phyloP scores from a whole-genome alignment of 2,329 filamentous ascomycete genomes.

The Trichoderma koningiopsis region DNA sequence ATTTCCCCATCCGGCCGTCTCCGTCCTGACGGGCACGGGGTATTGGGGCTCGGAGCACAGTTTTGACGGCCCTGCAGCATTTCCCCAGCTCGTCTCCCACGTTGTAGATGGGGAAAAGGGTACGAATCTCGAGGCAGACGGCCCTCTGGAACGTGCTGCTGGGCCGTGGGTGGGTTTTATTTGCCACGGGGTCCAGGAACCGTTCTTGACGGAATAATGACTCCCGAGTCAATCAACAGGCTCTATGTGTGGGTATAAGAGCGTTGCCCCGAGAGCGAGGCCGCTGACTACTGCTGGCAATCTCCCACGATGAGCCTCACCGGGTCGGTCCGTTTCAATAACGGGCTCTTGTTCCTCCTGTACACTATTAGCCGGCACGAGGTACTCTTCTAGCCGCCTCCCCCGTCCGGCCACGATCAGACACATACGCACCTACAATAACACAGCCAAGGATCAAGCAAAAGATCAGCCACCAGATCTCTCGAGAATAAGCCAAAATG shows the following conservation, averaged over 20 bases:
- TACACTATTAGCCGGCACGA: slow-evolving; percentile 22
- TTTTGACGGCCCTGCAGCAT: neutral
- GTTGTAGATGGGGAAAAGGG: neutral
- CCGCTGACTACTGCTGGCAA: neutral
- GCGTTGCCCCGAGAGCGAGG: neutral
- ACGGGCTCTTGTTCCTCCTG: slow-evolving; percentile 10
- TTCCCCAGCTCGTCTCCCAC: slow-evolving; percentile 12
- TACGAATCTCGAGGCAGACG: neutral
- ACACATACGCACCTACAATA: slow-evolving; percentile 11
- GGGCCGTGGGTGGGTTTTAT: neutral
- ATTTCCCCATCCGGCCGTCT: slow-evolving; percentile 21
- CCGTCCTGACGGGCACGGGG: slow-evolving; percentile 1
- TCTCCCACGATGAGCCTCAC: slow-evolving; percentile 14
- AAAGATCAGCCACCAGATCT: slow-evolving; percentile 5
- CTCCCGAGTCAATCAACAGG: neutral
- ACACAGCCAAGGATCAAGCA: slow-evolving; percentile 2
- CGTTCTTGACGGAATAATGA: slow-evolving; percentile 12
- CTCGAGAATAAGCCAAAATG: slow-evolving; percentile 21
- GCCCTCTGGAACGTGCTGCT: neutral
- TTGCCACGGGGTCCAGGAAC: neutral
- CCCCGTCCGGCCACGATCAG: neutral
- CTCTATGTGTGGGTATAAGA: slow-evolving; percentile 16
- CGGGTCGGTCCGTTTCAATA: slow-evolving; percentile 22
- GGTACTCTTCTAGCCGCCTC: slow-evolving; percentile 8
- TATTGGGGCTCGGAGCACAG: slow-evolving; percentile 4